Conservation (phyloP, 2,329 filamentous ascomycete genomes). For the Paraphaeosphaeria sporulosa region DNA sequence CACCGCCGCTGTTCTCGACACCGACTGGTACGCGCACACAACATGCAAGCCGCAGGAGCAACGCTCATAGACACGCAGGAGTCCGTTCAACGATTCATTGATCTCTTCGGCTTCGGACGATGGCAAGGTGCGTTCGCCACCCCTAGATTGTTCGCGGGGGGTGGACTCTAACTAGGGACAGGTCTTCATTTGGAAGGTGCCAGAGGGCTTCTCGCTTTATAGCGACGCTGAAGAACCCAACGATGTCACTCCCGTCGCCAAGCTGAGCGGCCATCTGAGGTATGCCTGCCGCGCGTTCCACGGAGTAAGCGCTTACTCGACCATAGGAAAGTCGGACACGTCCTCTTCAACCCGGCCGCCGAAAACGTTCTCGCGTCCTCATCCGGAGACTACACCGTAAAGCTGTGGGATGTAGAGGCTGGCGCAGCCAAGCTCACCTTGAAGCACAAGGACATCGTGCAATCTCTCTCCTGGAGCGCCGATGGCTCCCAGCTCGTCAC, state of each 20-base stretch:
- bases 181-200: constrained; percentile 95
- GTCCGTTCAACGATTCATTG: constrained; percentile 92
- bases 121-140: constrained; percentile 70
- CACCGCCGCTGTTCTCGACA: constrained; percentile 94
- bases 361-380: constrained; percentile 95
- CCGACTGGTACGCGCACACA: constrained; percentile 75
- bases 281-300: constrained; percentile 50
- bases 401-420: constrained; percentile 91
- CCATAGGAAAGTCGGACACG: constrained; percentile 91
- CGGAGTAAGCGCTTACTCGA: constrained; percentile 23
- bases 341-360: constrained; percentile 95
- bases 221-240: constrained; percentile 82
- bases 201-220: constrained; percentile 83
- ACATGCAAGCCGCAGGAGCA: neutral
- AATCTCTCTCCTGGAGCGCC: constrained; percentile 95
- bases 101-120: constrained; percentile 96
- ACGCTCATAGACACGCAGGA: constrained; percentile 63
- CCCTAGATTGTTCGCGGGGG: neutral
- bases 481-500: constrained; percentile 86
- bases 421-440: constrained; percentile 78
- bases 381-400: constrained; percentile 93
- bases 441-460: constrained; percentile 89
- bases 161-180: constrained; percentile 38
- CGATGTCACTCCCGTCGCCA: constrained; percentile 81
- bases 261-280: constrained; percentile 87